phyloP scores from a whole-genome alignment of 371 early-diverging fungal genomes.

The Parasitella parasitica region DNA sequence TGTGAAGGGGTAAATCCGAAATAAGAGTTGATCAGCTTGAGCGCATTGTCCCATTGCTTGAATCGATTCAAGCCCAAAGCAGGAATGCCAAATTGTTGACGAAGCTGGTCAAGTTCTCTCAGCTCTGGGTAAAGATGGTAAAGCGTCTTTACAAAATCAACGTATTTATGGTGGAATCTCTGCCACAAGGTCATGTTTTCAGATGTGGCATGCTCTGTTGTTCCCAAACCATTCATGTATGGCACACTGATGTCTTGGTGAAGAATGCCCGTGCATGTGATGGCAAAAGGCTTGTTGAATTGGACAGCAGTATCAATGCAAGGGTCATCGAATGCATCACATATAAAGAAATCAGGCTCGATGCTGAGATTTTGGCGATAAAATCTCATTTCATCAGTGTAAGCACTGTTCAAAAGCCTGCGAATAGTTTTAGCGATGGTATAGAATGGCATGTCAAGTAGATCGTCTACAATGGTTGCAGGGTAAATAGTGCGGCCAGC shows the following conservation, averaged over 20 bases:
- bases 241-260: slow-evolving; percentile 24
- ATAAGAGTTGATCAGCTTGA: slow-evolving; percentile 27
- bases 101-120: slow-evolving; percentile 1
- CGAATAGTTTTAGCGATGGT: not conserved
- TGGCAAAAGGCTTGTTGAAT: slow-evolving; percentile 5
- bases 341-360: not conserved
- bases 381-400: not conserved
- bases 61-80: not conserved
- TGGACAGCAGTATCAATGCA: slow-evolving; percentile 10
- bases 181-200: slow-evolving; percentile 13
- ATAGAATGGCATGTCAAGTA: not conserved
- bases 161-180: slow-evolving; percentile 22
- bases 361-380: not conserved
- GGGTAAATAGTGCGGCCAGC: slow-evolving; percentile 5
- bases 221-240: slow-evolving; percentile 20
- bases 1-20: slow-evolving; percentile 29
- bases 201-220: slow-evolving; percentile 11
- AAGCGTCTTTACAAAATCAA: slow-evolving; percentile 2
- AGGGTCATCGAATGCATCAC: slow-evolving; percentile 11
- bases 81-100: slow-evolving; percentile 1
- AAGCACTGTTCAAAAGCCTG: slow-evolving; percentile 8
- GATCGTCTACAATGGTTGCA: not conserved
- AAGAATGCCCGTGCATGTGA: slow-evolving; percentile 8
- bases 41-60: not conserved
- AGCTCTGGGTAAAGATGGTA: not conserved